phyloP scores from a whole-genome alignment of 768 basidiomycete genomes.

The Clavulina sp. region DNA sequence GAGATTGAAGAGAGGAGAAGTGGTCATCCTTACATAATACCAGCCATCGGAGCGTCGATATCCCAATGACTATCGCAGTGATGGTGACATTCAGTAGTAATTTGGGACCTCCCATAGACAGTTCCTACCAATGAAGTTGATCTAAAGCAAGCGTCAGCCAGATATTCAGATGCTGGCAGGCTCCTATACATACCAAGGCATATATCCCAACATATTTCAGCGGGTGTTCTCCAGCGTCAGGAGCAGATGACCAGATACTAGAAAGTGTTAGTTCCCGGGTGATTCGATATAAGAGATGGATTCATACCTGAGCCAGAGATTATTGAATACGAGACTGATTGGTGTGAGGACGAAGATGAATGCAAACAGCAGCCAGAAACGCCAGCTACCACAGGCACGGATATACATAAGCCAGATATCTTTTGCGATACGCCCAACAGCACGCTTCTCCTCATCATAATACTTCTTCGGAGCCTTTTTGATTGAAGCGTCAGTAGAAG shows the following conservation, averaged over 20 bases:
- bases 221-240: neutral
- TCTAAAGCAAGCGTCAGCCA: neutral
- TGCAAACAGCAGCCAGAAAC: conserved; percentile 41
- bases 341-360: conserved; percentile 38
- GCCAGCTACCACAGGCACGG: conserved; percentile 13
- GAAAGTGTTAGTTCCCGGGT: neutral
- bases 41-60: conserved; percentile 48
- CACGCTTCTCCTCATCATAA: conserved; percentile 40
- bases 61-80: conserved; percentile 12
- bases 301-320: conserved; percentile 35
- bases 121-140: conserved; percentile 4
- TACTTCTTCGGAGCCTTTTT: conserved; percentile 58
- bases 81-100: conserved; percentile 14
- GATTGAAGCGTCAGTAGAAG: conserved; percentile 9
- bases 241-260: neutral
- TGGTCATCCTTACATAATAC: conserved; percentile 42
- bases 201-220: conserved; percentile 39
- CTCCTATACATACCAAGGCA: conserved; percentile 30
- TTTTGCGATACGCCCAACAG: conserved; percentile 19
- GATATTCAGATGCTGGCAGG: neutral
- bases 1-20: neutral
- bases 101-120: neutral
- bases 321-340: conserved; percentile 46
- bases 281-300: neutral
- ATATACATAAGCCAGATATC: conserved; percentile 21